Evolutionary conservation across 1,284 basidiomycete genomes (phyloP).

Genomic region (Ceratobasidium sp.): DNA sequence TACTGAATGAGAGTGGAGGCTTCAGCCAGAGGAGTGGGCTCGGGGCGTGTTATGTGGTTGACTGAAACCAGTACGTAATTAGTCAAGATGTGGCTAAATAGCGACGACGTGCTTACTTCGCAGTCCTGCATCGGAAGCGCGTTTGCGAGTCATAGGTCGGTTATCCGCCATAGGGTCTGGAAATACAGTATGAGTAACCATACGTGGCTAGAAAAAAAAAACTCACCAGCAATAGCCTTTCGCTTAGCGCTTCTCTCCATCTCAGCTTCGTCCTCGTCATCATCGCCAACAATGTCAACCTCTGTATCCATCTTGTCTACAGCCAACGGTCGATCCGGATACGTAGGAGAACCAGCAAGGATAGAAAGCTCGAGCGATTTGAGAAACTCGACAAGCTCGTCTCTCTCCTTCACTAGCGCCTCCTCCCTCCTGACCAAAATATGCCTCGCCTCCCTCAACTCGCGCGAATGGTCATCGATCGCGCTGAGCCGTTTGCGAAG

Average conservation of each 20-base stretch:
- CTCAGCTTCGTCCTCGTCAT: background rate
- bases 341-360: background rate
- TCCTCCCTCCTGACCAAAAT: conserved; percentile 20
- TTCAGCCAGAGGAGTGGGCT: background rate
- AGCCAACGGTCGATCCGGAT: background rate
- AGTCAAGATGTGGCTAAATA: background rate
- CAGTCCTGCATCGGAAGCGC: background rate
- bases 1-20: conserved; percentile 16
- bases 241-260: conserved; percentile 13
- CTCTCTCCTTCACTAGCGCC: conserved; percentile 11
- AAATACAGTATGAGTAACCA: background rate
- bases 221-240: conserved; percentile 9
- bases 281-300: background rate
- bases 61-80: background rate
- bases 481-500: conserved; percentile 17
- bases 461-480: conserved; percentile 19
- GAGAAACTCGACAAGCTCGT: conserved; percentile 22
- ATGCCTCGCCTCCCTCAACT: background rate
- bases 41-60: background rate
- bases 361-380: conserved; percentile 19
- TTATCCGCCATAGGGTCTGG: background rate
- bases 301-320: background rate
- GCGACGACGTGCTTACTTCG: background rate
- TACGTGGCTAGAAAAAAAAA: background rate
- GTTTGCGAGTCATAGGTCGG: conserved; percentile 3